phyloP scores from a whole-genome alignment of 164 flowering plant species.

The Macadamia integrifolia region DNA sequence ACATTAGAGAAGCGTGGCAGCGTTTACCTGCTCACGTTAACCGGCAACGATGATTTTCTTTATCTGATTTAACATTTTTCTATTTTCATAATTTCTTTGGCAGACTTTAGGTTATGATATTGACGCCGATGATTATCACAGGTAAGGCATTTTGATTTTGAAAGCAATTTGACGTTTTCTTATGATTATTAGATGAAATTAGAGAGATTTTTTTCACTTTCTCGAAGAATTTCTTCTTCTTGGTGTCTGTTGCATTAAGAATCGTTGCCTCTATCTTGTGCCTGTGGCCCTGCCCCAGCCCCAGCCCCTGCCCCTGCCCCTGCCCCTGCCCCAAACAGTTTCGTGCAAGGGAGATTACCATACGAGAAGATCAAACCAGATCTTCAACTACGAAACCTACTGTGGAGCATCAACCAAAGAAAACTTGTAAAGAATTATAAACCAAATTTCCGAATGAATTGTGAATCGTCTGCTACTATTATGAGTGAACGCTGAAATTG shows the following conservation, averaged over 20 bases:
- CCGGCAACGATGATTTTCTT: not conserved
- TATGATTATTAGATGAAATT: not conserved
- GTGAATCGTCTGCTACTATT: not conserved
- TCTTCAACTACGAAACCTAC: conserved; percentile 44
- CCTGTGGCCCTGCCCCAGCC: not conserved
- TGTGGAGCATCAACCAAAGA: conserved; percentile 56
- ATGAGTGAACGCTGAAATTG: not conserved
- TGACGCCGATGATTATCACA: conserved; percentile 32
- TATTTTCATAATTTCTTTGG: not conserved
- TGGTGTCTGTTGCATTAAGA: not conserved
- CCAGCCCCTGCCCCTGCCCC: no score
- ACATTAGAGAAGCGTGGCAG: no score
- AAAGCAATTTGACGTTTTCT: not conserved
- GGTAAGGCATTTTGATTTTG: conserved; percentile 10
- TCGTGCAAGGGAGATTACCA: conserved; percentile 93
- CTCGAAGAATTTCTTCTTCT: not conserved
- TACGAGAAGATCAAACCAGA: conserved; percentile 68
- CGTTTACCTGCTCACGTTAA: no score
- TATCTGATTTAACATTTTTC: not conserved
- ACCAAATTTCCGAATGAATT: not conserved
- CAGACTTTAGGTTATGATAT: conserved; percentile 29
- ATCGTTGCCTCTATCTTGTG: not conserved
- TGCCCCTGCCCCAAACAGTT: conserved; percentile 27
- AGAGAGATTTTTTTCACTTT: not conserved
- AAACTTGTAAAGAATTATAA: conserved; percentile 46